Base-by-base conservation (phyloP, 2,329 filamentous ascomycete species). In the Monilinia fructigena region DNA sequence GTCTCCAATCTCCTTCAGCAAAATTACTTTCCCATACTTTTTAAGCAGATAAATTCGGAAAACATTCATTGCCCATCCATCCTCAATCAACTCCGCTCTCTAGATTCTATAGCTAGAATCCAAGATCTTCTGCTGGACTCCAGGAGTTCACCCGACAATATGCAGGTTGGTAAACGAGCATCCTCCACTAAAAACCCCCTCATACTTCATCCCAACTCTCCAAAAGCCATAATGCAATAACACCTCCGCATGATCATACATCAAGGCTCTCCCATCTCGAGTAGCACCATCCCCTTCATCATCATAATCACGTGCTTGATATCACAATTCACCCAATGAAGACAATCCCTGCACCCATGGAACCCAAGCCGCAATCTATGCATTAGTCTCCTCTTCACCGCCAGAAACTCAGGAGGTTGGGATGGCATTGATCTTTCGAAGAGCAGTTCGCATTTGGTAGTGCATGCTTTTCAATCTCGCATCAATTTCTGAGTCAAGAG, bases 331-430 rank as follows among this genome's bases (percentile, higher is more conserved):
- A 45, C 12, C 1, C 52, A 55, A 35, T 35, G 31, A 35, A 35
- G 31, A 8, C 31, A 35, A n/a, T 23, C 42, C 56, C 20, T 50
- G 45, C 20, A 10, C n/a, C 40, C 40, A 59, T 35, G 56, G 28
- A 48, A 18, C 52, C 52, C 50, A n/a, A n/a, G 53, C 53, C 35
- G 2, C 16, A 52, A 26, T 14, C 23, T 45, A 48, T 48, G 42
- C 42, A 48, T 60, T 48, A 60, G 56, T 16, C 20, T n/a, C 26
- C 62, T n/a, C 42, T 58, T 65, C 63, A 65, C 54, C 63, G 63
- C 63, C 63, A 65, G 54, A 65, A 53, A 65, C 38, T 50, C 18
- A 52, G n/a, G 54, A 40, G 45, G 63, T 50, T 65, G 54, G 54
- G 54, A 65, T 65, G 53, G 53, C 61, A 63, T 38, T 55, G 61